These are phyloP conservation scores for Heterobasidion occidentale DNA, from an alignment of 1,284 basidiomycete genomes.

Conservation along the genomic window DNA sequence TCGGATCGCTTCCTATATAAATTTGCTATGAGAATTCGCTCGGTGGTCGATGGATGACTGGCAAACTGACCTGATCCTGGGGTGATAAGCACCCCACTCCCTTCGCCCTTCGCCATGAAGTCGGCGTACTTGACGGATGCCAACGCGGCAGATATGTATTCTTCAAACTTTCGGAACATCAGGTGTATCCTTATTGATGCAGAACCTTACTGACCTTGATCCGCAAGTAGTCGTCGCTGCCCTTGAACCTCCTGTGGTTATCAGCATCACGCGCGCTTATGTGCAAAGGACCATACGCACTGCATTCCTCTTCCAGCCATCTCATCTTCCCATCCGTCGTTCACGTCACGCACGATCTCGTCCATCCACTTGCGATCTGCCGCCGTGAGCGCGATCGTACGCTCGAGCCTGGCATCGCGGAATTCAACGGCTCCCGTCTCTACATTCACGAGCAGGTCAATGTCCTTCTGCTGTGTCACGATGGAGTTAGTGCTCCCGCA, in stretches of 20 bases:
- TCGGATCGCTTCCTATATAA: conserved; percentile 32
- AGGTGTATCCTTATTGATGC: background rate
- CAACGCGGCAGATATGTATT: conserved; percentile 76
- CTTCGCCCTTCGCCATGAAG: conserved; percentile 64
- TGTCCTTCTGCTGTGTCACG: conserved; percentile 88
- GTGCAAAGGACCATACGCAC: conserved; percentile 30
- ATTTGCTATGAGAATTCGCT: background rate
- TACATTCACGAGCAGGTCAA: conserved; percentile 90
- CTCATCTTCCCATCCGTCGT: conserved; percentile 68
- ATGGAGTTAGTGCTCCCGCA: conserved; percentile 95
- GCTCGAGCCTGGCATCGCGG: conserved; percentile 73
- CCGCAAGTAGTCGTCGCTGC: conserved; percentile 88
- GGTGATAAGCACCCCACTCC: conserved; percentile 53
- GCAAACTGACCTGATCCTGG: conserved; percentile 45
- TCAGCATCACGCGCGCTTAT: conserved; percentile 5
- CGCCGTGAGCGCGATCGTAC: conserved; percentile 74
- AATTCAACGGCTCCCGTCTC: conserved; percentile 84
- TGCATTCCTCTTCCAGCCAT: conserved; percentile 57
- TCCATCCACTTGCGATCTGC: conserved; percentile 97
- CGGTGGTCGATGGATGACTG: background rate
- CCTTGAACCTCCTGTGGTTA: conserved; percentile 58
- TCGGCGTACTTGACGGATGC: conserved; percentile 84
- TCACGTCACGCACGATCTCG: conserved; percentile 72
- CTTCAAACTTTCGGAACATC: conserved; percentile 54
- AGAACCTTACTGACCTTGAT: conserved; percentile 52